These are phyloP conservation scores for Fusarium miscanthi DNA, from an alignment of 2,329 filamentous ascomycete genomes.

Conservation along the genomic window DNA sequence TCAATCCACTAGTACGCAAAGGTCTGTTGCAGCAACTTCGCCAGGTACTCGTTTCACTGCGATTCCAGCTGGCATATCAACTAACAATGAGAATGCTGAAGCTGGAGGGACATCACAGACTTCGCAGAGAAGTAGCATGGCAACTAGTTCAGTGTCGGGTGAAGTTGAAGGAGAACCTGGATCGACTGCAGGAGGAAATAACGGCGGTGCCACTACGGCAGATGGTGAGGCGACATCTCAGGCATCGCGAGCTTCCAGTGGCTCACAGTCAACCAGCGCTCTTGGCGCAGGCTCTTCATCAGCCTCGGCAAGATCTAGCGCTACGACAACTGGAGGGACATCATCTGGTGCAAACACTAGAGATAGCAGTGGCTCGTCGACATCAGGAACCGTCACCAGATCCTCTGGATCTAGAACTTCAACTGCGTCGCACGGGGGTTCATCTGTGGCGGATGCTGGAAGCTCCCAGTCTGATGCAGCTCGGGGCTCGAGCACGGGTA, in stretches of 20 bases:
- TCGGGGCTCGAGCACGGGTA: background rate
- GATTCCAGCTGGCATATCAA: background rate
- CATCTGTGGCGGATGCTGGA: background rate
- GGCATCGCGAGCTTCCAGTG: background rate
- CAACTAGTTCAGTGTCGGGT: background rate
- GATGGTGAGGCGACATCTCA: background rate
- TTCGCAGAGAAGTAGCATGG: background rate
- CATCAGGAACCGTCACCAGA: background rate
- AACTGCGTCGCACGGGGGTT: accelerated
- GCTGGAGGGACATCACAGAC: accelerated
- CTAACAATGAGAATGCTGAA: accelerated
- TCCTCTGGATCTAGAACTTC: background rate
- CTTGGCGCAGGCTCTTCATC: background rate
- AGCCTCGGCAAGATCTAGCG: accelerated
- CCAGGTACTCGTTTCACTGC: background rate
- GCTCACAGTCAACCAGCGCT: background rate
- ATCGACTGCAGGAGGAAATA: background rate
- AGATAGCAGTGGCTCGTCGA: background rate
- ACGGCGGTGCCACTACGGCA: accelerated
- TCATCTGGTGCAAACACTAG: background rate
- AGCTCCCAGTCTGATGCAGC: background rate
- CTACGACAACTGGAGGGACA: background rate
- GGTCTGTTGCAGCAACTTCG: background rate
- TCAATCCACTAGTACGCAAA: background rate
- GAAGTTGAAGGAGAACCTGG: background rate